Conservation (phyloP, 2,329 filamentous ascomycete genomes). For the Cercospora sp. region DNA sequence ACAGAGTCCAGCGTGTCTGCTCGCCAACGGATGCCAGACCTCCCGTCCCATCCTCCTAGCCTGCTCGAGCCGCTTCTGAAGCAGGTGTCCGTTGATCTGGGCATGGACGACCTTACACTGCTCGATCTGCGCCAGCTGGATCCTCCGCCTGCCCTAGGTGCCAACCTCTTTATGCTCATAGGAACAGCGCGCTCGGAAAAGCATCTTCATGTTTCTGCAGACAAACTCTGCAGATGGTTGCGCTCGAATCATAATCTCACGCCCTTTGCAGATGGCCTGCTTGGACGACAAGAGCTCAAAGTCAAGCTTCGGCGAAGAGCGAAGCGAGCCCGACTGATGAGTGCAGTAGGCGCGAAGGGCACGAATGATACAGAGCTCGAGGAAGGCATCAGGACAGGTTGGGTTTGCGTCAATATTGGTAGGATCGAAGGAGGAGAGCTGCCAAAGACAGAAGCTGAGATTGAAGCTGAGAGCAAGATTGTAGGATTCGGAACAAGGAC, state of each 20-base stretch:
- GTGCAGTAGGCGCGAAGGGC: conserved; percentile 62
- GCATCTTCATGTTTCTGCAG: conserved; percentile 87
- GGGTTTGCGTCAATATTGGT: conserved; percentile 92
- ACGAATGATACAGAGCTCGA: conserved; percentile 65
- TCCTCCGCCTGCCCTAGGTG: conserved; percentile 81
- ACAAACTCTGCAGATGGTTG: conserved; percentile 85
- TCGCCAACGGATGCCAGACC: conserved; percentile 60
- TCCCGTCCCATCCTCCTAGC: conserved; percentile 69
- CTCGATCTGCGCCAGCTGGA: conserved; percentile 83
- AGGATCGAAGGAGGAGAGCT: conserved; percentile 69
- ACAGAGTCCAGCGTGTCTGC: conserved; percentile 49
- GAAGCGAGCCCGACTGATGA: conserved; percentile 77
- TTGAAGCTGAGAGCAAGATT: conserved; percentile 55
- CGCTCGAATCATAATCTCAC: conserved; percentile 69
- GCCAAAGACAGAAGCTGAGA: conserved; percentile 45
- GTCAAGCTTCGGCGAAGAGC: conserved; percentile 78
- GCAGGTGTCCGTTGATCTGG: conserved; percentile 79
- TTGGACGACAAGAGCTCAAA: conserved; percentile 89
- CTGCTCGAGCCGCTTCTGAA: conserved; percentile 72
- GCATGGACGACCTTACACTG: conserved; percentile 76
- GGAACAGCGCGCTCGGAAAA: conserved; percentile 89
- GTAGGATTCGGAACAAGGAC: conserved; percentile 72
- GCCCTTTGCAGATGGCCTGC: conserved; percentile 80
- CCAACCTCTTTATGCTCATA: conserved; percentile 88
- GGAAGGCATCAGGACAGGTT: conserved; percentile 87